Evolutionary conservation across 2,329 filamentous ascomycete species (phyloP).

Genomic region (Gnomoniopsis smithogilvyi): DNA sequence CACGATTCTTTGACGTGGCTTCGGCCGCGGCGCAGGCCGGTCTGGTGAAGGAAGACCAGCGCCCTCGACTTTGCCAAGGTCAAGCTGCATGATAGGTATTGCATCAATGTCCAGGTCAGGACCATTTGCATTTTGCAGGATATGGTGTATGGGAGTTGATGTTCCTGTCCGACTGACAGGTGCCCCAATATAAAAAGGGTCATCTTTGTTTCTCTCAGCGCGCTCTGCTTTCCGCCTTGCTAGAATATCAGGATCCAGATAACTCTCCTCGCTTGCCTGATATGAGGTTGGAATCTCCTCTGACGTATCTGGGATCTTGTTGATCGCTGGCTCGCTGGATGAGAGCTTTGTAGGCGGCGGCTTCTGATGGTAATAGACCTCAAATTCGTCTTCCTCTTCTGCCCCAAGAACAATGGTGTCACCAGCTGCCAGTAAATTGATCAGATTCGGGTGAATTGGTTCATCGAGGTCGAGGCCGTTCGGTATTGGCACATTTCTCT

Average conservation of each 20-base stretch:
- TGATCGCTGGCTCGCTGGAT: conserved; percentile 53
- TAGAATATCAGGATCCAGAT: conserved; percentile 69
- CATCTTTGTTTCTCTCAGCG: conserved; percentile 79
- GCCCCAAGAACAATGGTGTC: conserved; percentile 46
- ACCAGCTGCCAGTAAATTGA: conserved; percentile 60
- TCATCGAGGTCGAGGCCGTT: conserved; percentile 73
- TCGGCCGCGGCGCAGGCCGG: conserved; percentile 29
- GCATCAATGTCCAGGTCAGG: conserved; percentile 85
- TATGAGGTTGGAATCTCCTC: conserved; percentile 53
- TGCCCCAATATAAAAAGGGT: conserved; percentile 83
- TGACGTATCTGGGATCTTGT: conserved; percentile 42
- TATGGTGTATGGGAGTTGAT: conserved; percentile 76
- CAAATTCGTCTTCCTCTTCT: conserved; percentile 64
- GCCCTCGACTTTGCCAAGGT: conserved; percentile 56
- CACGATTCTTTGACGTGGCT: conserved; percentile 58
- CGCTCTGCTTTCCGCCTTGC: conserved; percentile 74
- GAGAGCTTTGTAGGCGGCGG: conserved; percentile 49
- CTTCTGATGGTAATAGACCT: conserved; percentile 60
- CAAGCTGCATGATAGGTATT: conserved; percentile 92
- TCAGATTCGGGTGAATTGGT: conserved; percentile 75
- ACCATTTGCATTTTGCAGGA: conserved; percentile 68
- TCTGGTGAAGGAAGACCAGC: conserved; percentile 23
- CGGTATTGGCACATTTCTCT: conserved; percentile 81
- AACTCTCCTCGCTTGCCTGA: conserved; percentile 59
- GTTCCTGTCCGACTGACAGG: conserved; percentile 39